Evolutionary conservation across 164 flowering plant species (phyloP).

Genomic region (Malania oleifera): DNA sequence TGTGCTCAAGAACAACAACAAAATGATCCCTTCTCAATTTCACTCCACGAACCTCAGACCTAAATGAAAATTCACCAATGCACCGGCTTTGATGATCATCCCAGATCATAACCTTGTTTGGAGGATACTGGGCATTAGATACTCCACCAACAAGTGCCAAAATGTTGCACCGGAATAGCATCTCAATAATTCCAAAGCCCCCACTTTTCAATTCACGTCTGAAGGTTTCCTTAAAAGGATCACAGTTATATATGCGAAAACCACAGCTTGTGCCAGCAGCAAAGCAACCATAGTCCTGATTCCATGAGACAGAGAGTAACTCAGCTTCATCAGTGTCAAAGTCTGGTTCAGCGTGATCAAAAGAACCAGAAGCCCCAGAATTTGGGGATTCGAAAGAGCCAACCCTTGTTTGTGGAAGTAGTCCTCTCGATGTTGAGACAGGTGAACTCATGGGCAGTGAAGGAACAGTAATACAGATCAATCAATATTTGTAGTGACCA

Average conservation of each 20-base stretch:
- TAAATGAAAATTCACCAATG: conserved; percentile 49
- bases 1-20: conserved; percentile 53
- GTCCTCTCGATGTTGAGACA: conserved; percentile 34
- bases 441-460: conserved; percentile 27
- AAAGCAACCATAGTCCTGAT: conserved; percentile 60
- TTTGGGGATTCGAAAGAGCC: conserved; percentile 23
- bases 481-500: conserved; percentile 8
- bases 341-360: conserved; percentile 25
- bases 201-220: conserved; percentile 54
- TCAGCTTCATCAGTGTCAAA: conserved; percentile 38
- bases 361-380: conserved; percentile 22
- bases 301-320: conserved; percentile 53
- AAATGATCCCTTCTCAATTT: conserved; percentile 48
- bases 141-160: conserved; percentile 55
- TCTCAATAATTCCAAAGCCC: conserved; percentile 51
- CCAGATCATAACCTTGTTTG: conserved; percentile 57
- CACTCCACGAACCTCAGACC: conserved; percentile 55
- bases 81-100: conserved; percentile 62
- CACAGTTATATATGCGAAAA: conserved; percentile 53
- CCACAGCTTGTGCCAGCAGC: conserved; percentile 57
- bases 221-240: conserved; percentile 55
- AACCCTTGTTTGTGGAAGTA: conserved; percentile 20
- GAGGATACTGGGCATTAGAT: conserved; percentile 41
- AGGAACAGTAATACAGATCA: conserved; percentile 10
- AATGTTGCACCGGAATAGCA: conserved; percentile 49